Base-by-base conservation (phyloP, 768 basidiomycete species). In the Russula griseocarnosa region DNA sequence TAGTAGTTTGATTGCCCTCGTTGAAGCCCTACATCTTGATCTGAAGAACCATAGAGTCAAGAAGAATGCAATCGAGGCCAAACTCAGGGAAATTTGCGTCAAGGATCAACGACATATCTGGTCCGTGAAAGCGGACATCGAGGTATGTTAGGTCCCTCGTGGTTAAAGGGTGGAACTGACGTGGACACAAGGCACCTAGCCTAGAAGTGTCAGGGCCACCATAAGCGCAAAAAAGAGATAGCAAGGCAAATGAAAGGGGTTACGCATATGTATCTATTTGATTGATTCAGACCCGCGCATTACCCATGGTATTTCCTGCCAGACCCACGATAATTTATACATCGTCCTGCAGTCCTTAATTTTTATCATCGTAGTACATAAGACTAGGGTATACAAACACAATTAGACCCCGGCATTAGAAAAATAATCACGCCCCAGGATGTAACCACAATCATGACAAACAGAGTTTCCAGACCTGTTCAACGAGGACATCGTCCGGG, bases 31-130 rank as follows among this genome's bases (percentile, higher is more conserved):
- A 67, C 83, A 86, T 69, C 83, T 86, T 66, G 87, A 87, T 30
- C 77, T 93, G 46, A 83, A 83, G 36, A 74, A 73, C n/a, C 76
- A 87, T 67, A 87, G 86, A 61, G 82, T 92, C 66, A 92, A 87
- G 78, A 94, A 93, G 79, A 88, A 86, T 55, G 84, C 89, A 5
- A 85, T 94, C 51, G 90, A 92, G 73, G 85, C 84, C 3, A 93
- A 93, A 73, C 78, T 94, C 42, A 79, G 82, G 52, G 90, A 92
- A 73, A 81, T 92, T 14, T 79, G 83, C 18, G 88, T 86, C 74
- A 92, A 89, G 71, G 86, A 83, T 69, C 61, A 88, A 83, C 72
- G 82, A 76, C 90, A 83, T 72, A 74, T 85, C 63, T 94, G 92
- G 92, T 74, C 87, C 38, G 78, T 93, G 34, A 88, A 85, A 68